Evolutionary conservation across 352 stramenopile species (phyloP), one percentile per base, ranked within the genome.

Genomic region (Peronosclerospora sorghi): DNA sequence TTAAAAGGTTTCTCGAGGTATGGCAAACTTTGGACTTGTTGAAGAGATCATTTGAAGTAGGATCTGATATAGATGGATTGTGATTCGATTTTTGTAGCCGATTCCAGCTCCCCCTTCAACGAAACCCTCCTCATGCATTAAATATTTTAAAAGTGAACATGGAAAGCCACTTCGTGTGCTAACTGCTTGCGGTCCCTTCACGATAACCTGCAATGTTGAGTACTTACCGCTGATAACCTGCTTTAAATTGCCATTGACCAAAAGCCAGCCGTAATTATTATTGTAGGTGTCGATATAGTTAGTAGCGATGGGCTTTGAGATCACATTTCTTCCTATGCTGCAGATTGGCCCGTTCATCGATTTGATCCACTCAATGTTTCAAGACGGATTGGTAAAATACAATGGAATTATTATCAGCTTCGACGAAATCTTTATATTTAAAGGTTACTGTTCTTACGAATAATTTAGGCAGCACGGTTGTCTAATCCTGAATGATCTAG

Each of bases 301-400:
- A 32, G 15, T 52, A 1, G 1, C 18, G 8, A 32, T 29, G 2
- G 2, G 29, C 7, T 14, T 12, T 34, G 24, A 34, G 8, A 9
- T 34, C 3, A 34, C 28, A n/a, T 4, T 34, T 4, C 8, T 10
- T 12, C 4, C 3, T 34, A 15, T 13, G 28, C n/a, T 34, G 2
- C 30, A 90, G 78, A 75, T 94, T 27, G 95, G 95, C 12, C 95
- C 95, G 10, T 99, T 99, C 70, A 95, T 99, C 18, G 93, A 98
- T 62, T 72, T 68, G 15, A 77, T 83, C 44, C 94, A 98, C 49
- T 67, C 83, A 13, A 78, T 84, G 43, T 86, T 97, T 28, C 57
- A 87, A 41, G 66, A 86, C 28, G 90, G 88, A 9, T 46, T 91
- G 20, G 72, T 86, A 10, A 65, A 73, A 42, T 86, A 84, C 39